These are phyloP conservation scores for Pugionium dolabratum DNA, from an alignment of 345 rosid species.

Conservation along the genomic window DNA sequence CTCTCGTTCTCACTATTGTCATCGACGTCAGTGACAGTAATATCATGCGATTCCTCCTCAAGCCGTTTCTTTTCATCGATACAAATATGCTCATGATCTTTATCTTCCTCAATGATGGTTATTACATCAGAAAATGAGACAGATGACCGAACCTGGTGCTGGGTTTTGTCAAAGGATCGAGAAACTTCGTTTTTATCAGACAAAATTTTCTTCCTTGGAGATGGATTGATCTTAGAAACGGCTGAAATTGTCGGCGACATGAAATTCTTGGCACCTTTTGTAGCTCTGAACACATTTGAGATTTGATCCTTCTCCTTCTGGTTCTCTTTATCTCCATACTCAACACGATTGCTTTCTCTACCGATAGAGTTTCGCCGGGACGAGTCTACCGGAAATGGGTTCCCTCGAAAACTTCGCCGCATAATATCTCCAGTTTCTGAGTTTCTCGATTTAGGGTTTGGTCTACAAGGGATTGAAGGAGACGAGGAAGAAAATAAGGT, in stretches of 20 bases:
- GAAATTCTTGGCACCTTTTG: slow-evolving; percentile 62
- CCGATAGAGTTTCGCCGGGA: slow-evolving; percentile 46
- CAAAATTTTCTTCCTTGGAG: slow-evolving; percentile 77
- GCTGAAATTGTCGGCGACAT: slow-evolving; percentile 92
- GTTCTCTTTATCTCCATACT: slow-evolving; percentile 67
- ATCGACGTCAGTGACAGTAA: slow-evolving; percentile 35
- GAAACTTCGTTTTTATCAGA: slow-evolving; percentile 58
- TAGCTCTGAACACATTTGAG: slow-evolving; percentile 43
- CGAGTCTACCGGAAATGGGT: slow-evolving; percentile 53
- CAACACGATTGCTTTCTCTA: slow-evolving; percentile 48
- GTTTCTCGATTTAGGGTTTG: slow-evolving; percentile 49
- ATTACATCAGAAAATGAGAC: slow-evolving; percentile 46
- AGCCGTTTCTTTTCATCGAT: slow-evolving; percentile 29
- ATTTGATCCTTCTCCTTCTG: slow-evolving; percentile 35
- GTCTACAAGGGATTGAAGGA: slow-evolving; percentile 38
- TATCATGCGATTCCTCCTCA: slow-evolving; percentile 43
- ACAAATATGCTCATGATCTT: slow-evolving; percentile 3
- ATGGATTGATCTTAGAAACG: slow-evolving; percentile 65
- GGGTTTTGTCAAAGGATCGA: slow-evolving; percentile 41
- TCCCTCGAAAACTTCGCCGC: slow-evolving; percentile 68
- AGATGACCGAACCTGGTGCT: slow-evolving; percentile 44
- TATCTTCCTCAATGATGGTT: slow-evolving; percentile 37
- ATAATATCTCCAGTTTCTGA: slow-evolving; percentile 57
- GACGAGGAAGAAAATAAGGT: slow-evolving; percentile 13
- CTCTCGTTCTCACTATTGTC: slow-evolving; percentile 28